Evolutionary conservation across 2,329 filamentous ascomycete genomes (phyloP).

Genomic region (Davidsoniella neocaledoniae): DNA sequence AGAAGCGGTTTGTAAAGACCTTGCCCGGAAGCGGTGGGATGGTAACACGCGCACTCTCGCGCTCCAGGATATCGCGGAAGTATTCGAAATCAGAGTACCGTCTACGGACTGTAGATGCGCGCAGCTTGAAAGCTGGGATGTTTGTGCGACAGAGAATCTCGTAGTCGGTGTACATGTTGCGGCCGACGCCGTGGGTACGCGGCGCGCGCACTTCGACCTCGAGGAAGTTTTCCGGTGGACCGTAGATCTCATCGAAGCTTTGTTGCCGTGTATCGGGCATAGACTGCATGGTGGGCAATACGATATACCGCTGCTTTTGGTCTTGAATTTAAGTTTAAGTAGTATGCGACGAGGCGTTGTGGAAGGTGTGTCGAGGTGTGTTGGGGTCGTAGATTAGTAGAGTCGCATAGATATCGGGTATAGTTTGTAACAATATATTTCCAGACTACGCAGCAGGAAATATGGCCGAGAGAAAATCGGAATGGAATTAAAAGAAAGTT

Average conservation of each 20-base stretch:
- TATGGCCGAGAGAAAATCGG: too few relatives aligned
- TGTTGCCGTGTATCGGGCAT: constrained; percentile 67
- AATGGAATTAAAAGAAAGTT: too few relatives aligned
- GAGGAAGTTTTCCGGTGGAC: constrained; percentile 93
- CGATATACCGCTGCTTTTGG: too few relatives aligned
- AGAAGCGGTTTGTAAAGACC: constrained; percentile 95
- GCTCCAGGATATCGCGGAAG: constrained; percentile 94
- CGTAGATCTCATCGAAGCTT: constrained; percentile 98
- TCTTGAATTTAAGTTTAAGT: background rate
- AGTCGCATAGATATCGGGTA: background rate
- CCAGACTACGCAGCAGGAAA: too few relatives aligned
- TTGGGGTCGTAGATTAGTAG: background rate
- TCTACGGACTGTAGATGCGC: constrained; percentile 70
- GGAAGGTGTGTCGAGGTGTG: background rate
- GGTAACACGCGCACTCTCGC: constrained; percentile 82
- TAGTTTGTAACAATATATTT: too few relatives aligned
- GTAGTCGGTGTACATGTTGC: constrained; percentile 97
- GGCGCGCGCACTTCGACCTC: constrained; percentile 96
- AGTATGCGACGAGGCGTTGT: too few relatives aligned
- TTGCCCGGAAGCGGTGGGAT: constrained; percentile 93
- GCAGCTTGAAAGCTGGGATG: constrained; percentile 96
- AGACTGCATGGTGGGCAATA: constrained; percentile 42
- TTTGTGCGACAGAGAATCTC: constrained; percentile 96
- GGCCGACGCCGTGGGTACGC: constrained; percentile 83
- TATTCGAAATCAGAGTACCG: constrained; percentile 98